These are phyloP conservation scores for Umbelopsis sp. DNA, from an alignment of 192 early-diverging fungal species.

Conservation along the genomic window DNA sequence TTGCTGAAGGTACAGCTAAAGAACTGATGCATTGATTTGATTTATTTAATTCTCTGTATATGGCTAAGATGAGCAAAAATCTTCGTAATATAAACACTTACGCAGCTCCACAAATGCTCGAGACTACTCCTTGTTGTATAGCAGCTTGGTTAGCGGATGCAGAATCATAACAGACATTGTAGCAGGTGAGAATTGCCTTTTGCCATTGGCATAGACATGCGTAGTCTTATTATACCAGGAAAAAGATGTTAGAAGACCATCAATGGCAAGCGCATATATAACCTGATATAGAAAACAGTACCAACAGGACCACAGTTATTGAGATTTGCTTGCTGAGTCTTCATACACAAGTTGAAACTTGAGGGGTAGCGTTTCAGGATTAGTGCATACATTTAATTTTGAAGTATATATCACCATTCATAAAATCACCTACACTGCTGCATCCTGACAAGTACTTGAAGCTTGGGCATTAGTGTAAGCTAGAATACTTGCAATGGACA, in stretches of 20 bases:
- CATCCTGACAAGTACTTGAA: constrained; percentile 14
- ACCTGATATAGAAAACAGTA: not conserved
- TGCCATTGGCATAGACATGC: constrained; percentile 28
- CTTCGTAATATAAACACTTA: not conserved
- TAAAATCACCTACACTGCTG: constrained; percentile 22
- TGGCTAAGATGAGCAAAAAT: not conserved
- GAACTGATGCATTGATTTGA: constrained; percentile 1
- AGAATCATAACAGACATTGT: not conserved
- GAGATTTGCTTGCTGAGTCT: constrained; percentile 32
- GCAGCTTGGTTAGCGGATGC: constrained; percentile 5
- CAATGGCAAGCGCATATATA: not conserved
- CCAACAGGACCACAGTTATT: constrained; percentile 24
- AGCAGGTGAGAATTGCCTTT: constrained; percentile 1
- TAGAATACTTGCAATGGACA: not conserved
- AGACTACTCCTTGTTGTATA: constrained; percentile 6
- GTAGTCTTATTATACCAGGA: constrained; percentile 25
- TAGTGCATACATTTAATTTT: not conserved
- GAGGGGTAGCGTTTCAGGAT: too few species aligned
- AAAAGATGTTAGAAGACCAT: not conserved
- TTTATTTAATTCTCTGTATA: not conserved
- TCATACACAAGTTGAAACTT: constrained; percentile 25
- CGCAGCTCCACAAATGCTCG: constrained; percentile 3
- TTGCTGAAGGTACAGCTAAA: not conserved
- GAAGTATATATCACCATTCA: not conserved
- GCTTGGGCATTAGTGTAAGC: not conserved